Evolutionary conservation across 495 filamentous ascomycete genomes (phyloP).

Genomic region (Lasiosphaeria hispida): DNA sequence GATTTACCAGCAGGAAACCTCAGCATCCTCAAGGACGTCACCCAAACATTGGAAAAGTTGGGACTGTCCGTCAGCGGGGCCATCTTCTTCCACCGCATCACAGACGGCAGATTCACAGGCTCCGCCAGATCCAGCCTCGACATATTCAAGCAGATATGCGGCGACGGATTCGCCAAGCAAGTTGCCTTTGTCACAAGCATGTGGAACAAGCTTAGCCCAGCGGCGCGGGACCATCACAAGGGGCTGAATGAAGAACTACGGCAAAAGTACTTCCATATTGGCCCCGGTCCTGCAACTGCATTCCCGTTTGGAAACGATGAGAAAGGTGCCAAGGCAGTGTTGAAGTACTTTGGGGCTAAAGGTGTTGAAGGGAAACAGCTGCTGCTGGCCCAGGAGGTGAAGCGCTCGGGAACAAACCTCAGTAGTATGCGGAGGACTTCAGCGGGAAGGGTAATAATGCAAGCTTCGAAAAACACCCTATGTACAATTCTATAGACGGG

Average conservation of each 20-base stretch:
- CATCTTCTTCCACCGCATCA: slow-evolving; percentile 8
- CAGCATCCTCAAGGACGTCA: slow-evolving; percentile 1
- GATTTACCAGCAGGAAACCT: slow-evolving; percentile 6
- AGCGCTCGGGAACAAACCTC: background rate
- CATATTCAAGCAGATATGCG: background rate
- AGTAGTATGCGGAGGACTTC: slow-evolving; percentile 3
- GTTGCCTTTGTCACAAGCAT: slow-evolving; percentile 5
- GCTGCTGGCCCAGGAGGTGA: background rate
- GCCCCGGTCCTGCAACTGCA: no score
- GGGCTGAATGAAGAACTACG: background rate
- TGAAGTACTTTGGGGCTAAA: background rate
- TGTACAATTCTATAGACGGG: background rate
- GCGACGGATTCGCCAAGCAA: background rate
- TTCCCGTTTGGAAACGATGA: background rate
- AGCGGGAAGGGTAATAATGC: background rate
- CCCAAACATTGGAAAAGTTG: background rate
- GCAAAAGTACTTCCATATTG: background rate
- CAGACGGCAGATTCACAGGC: slow-evolving; percentile 2
- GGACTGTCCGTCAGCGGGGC: background rate
- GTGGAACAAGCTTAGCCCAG: background rate
- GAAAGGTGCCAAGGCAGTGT: background rate
- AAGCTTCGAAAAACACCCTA: background rate
- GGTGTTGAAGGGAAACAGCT: background rate
- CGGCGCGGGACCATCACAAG: background rate
- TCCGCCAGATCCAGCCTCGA: slow-evolving; percentile 3